Base-by-base conservation (phyloP, 495 filamentous ascomycete species). In the Penicillium mononematosum region DNA sequence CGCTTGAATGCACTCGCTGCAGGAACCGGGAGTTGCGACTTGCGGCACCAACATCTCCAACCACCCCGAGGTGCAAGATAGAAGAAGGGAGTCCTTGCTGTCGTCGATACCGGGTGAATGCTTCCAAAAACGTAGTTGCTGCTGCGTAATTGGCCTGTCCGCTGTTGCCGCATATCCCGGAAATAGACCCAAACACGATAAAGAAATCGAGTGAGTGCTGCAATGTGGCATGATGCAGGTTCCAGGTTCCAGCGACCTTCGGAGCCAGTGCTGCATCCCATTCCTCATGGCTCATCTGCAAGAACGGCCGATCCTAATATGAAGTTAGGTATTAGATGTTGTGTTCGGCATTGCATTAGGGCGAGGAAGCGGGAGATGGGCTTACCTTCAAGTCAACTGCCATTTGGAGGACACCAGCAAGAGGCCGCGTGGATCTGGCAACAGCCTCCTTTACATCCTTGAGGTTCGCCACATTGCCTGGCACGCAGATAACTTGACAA, bases 321-420 rank as follows among this genome's bases (percentile, higher is more conserved):
- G 12, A 39, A 1, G 20, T n/a, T 17, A 2, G 31, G 42, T 12
- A n/a, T 38, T 22, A 36, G 6, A 5, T 3, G 4, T 10, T 17
- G 4, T 8, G 16, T 7, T n/a, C 3, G 1, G 11, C 17, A 17
- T 2, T 2, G 27, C 11, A 5, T 4, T 19, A 8, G 9, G 14
- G n/a, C 8, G 45, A 29, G 24, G 3, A 41, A 22, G 20, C 7
- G 3, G 3, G 16, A 22, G 12, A 49, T 27, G 14, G 12, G 19
- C 27, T 39, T 57, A 54, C 62, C 50, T 56, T 48, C n/a, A 72
- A 50, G 8, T 70, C 58, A 58, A 75, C 67, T 9, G 72, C 65
- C 36, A 57, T 51, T 50, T 75, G 71, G 12, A 75, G 59, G 5
- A 74, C 57, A 14, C 72, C 71, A 10, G 39, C 46, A 14, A 74